These are phyloP conservation scores for Rosa chinensis DNA, from an alignment of 306 rosid genomes.

Conservation along the genomic window DNA sequence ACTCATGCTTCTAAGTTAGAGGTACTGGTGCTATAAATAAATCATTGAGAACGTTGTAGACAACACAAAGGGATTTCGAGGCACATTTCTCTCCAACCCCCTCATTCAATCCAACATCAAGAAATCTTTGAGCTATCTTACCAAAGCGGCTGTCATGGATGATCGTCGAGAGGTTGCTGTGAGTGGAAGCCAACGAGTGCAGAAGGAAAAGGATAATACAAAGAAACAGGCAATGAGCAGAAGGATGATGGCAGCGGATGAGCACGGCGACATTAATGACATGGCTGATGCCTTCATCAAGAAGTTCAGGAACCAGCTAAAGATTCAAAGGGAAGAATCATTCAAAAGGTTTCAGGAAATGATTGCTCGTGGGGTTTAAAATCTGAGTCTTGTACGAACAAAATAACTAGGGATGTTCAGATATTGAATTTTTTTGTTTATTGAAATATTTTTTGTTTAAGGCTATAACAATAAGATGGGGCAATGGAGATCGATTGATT, in stretches of 20 bases:
- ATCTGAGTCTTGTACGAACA: neutral
- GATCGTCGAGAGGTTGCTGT: constrained; percentile 26
- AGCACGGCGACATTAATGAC: constrained; percentile 40
- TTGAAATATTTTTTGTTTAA: neutral
- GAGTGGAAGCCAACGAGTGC: constrained; percentile 10
- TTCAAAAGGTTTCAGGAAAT: constrained; percentile 40
- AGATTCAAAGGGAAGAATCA: constrained; percentile 52
- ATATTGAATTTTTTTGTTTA: neutral
- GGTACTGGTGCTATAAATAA: constrained; percentile 23
- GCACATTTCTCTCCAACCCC: neutral
- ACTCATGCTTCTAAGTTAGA: constrained; percentile 30
- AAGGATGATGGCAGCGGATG: constrained; percentile 16
- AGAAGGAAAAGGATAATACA: constrained; percentile 10
- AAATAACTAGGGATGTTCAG: neutral
- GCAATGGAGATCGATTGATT: neutral
- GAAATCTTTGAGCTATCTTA: neutral
- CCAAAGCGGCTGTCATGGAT: constrained; percentile 39
- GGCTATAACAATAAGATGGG: neutral
- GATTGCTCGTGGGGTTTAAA: constrained; percentile 41
- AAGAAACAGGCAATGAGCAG: constrained; percentile 26
- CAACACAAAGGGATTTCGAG: constrained; percentile 11
- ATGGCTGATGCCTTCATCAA: constrained; percentile 62
- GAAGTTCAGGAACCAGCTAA: constrained; percentile 56
- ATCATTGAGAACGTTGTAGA: constrained; percentile 1
- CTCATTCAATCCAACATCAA: constrained; percentile 10